These are phyloP conservation scores for Picea sitchensis DNA, from an alignment of 75 land plant species.

Conservation along the genomic window DNA sequence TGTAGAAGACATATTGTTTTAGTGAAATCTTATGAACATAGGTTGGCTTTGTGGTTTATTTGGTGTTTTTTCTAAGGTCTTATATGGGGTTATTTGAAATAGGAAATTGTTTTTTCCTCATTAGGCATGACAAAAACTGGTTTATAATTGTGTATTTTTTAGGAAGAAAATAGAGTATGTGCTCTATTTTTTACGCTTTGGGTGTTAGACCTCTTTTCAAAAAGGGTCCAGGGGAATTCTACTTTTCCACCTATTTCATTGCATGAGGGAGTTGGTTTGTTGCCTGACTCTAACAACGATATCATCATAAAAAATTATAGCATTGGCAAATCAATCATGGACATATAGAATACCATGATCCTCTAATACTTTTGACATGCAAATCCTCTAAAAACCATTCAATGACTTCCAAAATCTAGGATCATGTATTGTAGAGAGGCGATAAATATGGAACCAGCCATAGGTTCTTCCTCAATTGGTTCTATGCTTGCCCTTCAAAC, in stretches of 20 bases:
- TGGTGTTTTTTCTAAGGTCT: not conserved
- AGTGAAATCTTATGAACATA: not conserved
- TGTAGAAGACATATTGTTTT: not conserved
- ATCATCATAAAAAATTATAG: no score
- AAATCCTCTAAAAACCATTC: no score
- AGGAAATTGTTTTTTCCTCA: not conserved
- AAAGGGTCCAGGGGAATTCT: conserved; percentile 64
- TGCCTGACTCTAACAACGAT: no score
- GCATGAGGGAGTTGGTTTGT: no score
- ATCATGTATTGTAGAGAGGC: no score
- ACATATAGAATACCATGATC: no score
- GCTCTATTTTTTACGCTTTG: conserved; percentile 94
- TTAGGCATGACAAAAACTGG: not conserved
- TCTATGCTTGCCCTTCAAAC: no score
- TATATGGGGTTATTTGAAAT: not conserved
- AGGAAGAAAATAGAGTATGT: conserved; percentile 90
- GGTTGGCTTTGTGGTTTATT: not conserved
- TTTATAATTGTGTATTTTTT: not conserved
- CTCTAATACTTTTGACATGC: no score
- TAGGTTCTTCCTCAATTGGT: no score
- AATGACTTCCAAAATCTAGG: no score
- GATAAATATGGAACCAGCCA: no score
- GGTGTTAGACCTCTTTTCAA: conserved; percentile 90
- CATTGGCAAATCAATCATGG: no score
- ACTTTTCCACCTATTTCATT: not conserved